Evolutionary conservation across 2,329 filamentous ascomycete genomes (phyloP).

Genomic region (Colletotrichum eremochloae): DNA sequence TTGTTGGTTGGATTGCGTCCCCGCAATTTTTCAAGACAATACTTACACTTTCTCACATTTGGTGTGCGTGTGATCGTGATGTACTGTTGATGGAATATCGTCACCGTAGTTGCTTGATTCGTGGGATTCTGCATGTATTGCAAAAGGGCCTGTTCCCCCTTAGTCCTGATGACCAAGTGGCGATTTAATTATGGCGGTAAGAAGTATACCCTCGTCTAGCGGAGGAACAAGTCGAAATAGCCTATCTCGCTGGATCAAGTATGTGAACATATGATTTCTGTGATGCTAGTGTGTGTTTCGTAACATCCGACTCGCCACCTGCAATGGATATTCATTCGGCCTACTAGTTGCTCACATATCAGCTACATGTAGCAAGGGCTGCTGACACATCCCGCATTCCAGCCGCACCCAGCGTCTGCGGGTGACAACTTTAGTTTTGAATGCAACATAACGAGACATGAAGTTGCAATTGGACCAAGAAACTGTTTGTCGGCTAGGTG

Average conservation of each 20-base stretch:
- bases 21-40: not conserved
- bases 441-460: not conserved
- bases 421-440: not conserved
- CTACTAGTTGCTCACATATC: not conserved
- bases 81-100: not conserved
- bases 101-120: not conserved
- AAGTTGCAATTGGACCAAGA: not conserved
- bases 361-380: not conserved
- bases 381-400: not conserved
- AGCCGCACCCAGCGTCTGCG: not conserved
- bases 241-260: not conserved
- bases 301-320: not conserved
- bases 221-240: not conserved
- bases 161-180: not conserved
- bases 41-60: not conserved
- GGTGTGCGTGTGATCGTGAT: not conserved
- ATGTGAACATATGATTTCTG: not conserved
- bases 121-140: not conserved
- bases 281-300: not conserved
- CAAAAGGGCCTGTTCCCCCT: not conserved
- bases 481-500: not conserved
- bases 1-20: not conserved
- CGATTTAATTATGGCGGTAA: not conserved
- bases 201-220: not conserved
- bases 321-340: not conserved